Conservation (phyloP, 352 stramenopile genomes). For the Thraustochytrium striatum region DNA sequence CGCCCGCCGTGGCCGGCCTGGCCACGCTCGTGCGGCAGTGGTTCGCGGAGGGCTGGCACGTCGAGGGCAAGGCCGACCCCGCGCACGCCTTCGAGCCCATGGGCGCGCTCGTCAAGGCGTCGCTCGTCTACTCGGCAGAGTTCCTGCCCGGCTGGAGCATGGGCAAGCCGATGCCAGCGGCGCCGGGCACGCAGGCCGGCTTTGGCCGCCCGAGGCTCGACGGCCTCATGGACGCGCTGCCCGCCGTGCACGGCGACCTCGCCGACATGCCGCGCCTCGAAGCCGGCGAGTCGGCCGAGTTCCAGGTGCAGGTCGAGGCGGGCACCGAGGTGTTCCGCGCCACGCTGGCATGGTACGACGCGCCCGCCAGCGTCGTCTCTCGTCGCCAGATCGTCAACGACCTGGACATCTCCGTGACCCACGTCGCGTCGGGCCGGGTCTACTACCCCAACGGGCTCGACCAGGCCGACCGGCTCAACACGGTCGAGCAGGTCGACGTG, state of each 20-base stretch:
- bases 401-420: neutral
- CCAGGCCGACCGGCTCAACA: no score
- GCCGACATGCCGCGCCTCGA: neutral
- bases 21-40: conserved; percentile 75
- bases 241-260: neutral
- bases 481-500: no score
- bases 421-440: neutral
- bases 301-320: neutral
- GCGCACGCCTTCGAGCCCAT: conserved; percentile 63
- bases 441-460: neutral
- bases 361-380: neutral
- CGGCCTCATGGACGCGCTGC: neutral
- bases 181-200: neutral
- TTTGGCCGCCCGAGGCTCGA: neutral
- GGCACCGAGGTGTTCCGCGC: neutral
- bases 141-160: conserved; percentile 56
- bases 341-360: neutral
- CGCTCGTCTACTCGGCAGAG: conserved; percentile 71
- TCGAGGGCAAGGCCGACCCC: conserved; percentile 64
- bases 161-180: neutral
- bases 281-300: neutral
- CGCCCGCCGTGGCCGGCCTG: conserved; percentile 69
- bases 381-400: neutral
- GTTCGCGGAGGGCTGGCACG: conserved; percentile 74
- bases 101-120: conserved; percentile 70